Conservation (phyloP, 2,329 filamentous ascomycete genomes). For the Sporothrix luriei region DNA sequence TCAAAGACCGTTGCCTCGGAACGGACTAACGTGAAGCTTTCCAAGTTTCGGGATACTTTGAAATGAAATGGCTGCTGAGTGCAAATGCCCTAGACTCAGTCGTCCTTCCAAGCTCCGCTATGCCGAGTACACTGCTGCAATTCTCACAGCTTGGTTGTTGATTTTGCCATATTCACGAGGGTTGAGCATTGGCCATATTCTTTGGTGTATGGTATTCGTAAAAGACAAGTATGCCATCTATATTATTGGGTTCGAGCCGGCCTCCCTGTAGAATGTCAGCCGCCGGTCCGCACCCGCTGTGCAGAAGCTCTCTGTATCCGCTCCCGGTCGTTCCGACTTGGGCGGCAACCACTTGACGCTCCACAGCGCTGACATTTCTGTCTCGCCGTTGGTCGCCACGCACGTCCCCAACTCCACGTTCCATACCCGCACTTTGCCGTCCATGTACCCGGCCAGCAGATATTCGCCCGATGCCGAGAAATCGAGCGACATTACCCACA, state of each 20-base stretch:
- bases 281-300: conserved; percentile 75
- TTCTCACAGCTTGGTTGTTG: neutral
- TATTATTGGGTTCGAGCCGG: conserved; percentile 43
- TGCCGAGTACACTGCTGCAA: too few species aligned
- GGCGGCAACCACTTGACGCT: conserved; percentile 76
- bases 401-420: conserved; percentile 80
- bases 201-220: neutral
- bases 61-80: neutral
- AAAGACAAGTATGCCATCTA: neutral
- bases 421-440: conserved; percentile 96
- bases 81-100: neutral
- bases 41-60: conserved; percentile 5
- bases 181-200: neutral
- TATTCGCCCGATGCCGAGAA: conserved; percentile 95
- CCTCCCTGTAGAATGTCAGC: conserved; percentile 82
- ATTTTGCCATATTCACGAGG: neutral
- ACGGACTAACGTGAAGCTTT: neutral
- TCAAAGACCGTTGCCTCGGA: too few species aligned
- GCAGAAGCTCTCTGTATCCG: conserved; percentile 66
- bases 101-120: neutral
- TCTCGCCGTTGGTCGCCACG: conserved; percentile 92
- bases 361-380: conserved; percentile 79
- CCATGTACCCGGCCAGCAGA: conserved; percentile 81
- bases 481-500: conserved; percentile 88
- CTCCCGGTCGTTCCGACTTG: conserved; percentile 57